A percentile compares a stretch with the other conserved stretches of the same genome.
Evolutionary conservation across 2,329 filamentous ascomycete species (phyloP).

Genomic region (Phaeosphaeriaceae sp.): DNA sequence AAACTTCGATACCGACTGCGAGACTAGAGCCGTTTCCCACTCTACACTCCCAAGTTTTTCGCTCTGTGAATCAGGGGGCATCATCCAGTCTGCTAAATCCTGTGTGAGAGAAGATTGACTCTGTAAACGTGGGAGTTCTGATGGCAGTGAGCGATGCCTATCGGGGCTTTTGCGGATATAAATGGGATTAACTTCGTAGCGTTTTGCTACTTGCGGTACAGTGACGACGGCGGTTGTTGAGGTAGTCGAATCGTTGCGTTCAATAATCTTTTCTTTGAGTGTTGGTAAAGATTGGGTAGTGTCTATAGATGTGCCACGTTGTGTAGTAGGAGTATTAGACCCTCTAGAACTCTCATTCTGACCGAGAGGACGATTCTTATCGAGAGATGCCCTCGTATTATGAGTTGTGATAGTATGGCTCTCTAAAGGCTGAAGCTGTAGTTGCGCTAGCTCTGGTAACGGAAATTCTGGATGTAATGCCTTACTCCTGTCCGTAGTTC

Average conservation of each 20-base stretch:
- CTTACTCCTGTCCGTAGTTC: too few species aligned
- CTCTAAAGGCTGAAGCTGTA: neutral
- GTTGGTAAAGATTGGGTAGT: constrained; percentile 7
- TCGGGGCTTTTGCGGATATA: constrained; percentile 17
- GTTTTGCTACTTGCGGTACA: constrained; percentile 20
- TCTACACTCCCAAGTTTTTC: constrained; percentile 6
- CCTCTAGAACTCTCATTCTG: neutral
- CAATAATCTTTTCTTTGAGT: constrained; percentile 20
- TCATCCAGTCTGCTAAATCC: constrained; percentile 30
- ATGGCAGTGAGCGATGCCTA: constrained; percentile 26
- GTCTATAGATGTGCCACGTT: constrained; percentile 6
- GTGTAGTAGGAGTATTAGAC: neutral
- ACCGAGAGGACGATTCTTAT: neutral
- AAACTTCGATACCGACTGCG: constrained; percentile 7
- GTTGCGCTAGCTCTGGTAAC: neutral
- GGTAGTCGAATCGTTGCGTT: constrained; percentile 24
- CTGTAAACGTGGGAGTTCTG: constrained; percentile 22
- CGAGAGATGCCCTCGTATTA: neutral
- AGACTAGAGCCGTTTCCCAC: neutral
- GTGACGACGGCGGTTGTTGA: constrained; percentile 18
- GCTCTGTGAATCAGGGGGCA: constrained; percentile 16
- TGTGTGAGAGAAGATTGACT: constrained; percentile 30
- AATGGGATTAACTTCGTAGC: constrained; percentile 24
- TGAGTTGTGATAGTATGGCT: neutral
- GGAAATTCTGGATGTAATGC: neutral